These are phyloP conservation scores for Imleria badia DNA, from an alignment of 768 basidiomycete species.

Conservation along the genomic window DNA sequence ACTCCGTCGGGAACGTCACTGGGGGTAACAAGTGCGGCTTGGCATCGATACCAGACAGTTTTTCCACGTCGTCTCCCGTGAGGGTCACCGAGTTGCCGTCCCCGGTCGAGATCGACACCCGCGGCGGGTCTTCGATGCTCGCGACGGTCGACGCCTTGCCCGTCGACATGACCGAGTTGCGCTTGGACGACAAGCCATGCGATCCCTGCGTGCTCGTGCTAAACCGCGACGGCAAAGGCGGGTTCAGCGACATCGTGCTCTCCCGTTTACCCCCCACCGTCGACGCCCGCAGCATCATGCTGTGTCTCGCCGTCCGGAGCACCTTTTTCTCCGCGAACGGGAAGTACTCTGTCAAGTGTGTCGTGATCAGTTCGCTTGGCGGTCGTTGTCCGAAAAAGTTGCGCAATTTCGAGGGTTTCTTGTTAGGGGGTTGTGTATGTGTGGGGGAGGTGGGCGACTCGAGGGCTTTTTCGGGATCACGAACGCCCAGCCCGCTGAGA, in stretches of 20 bases:
- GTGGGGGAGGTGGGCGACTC: conserved; percentile 57
- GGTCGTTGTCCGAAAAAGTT: conserved; percentile 99
- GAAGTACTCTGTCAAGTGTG: conserved; percentile 92
- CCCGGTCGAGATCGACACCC: conserved; percentile 73
- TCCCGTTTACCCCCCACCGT: conserved; percentile 47
- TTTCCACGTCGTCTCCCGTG: conserved; percentile 47
- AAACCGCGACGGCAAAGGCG: conserved; percentile 39
- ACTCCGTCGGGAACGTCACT: conserved; percentile 75
- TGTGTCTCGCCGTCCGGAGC: conserved; percentile 84
- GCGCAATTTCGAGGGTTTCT: conserved; percentile 71
- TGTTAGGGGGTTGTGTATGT: conserved; percentile 19
- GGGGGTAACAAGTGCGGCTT: conserved; percentile 70
- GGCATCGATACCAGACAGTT: conserved; percentile 26
- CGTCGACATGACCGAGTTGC: conserved; percentile 35
- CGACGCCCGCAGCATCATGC: conserved; percentile 67
- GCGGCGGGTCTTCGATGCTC: conserved; percentile 53
- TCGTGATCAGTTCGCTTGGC: conserved; percentile 95
- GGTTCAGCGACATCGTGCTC: conserved; percentile 45
- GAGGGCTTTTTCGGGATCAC: conserved; percentile 67
- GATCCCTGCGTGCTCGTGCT: conserved; percentile 37
- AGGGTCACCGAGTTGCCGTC: conserved; percentile 67
- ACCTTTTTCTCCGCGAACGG: conserved; percentile 91
- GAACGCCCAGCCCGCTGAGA: conserved; percentile 89
- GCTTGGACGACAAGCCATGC: conserved; percentile 49
- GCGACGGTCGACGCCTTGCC: conserved; percentile 35